Evolutionary conservation across 768 basidiomycete genomes (phyloP).

Genomic region (Xerocomus spinulosus): DNA sequence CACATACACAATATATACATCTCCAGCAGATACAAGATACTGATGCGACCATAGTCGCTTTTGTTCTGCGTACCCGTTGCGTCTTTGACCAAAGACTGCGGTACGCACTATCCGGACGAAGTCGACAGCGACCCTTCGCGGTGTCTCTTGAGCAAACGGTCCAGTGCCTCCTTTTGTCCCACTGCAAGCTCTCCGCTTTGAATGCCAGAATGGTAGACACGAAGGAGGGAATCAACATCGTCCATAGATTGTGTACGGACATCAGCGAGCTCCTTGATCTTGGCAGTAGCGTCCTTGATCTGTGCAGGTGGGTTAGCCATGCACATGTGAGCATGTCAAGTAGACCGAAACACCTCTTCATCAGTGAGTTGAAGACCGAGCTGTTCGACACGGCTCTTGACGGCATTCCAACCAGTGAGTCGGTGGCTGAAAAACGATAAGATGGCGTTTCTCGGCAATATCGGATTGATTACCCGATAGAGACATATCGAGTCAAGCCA

Average conservation of each 20-base stretch:
- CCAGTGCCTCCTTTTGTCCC: constrained; percentile 90
- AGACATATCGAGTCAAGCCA: constrained; percentile 94
- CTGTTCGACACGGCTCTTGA: constrained; percentile 99
- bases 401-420: constrained; percentile 98
- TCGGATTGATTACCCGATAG: constrained; percentile 65
- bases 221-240: constrained; percentile 94
- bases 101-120: neutral
- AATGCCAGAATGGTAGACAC: constrained; percentile 93
- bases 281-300: constrained; percentile 97
- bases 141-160: constrained; percentile 80
- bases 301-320: constrained; percentile 25
- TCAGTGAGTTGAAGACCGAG: constrained; percentile 86
- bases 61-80: neutral
- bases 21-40: neutral
- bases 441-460: neutral
- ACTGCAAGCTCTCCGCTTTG: constrained; percentile 87
- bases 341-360: constrained; percentile 55
- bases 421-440: constrained; percentile 58
- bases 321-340: neutral
- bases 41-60: neutral
- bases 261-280: constrained; percentile 99
- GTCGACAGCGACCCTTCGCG: constrained; percentile 34
- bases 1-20: no score
- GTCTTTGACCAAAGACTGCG: neutral
- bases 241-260: constrained; percentile 99